Base-by-base conservation (phyloP, 2,329 filamentous ascomycete species). In the Ophiostoma montium region DNA sequence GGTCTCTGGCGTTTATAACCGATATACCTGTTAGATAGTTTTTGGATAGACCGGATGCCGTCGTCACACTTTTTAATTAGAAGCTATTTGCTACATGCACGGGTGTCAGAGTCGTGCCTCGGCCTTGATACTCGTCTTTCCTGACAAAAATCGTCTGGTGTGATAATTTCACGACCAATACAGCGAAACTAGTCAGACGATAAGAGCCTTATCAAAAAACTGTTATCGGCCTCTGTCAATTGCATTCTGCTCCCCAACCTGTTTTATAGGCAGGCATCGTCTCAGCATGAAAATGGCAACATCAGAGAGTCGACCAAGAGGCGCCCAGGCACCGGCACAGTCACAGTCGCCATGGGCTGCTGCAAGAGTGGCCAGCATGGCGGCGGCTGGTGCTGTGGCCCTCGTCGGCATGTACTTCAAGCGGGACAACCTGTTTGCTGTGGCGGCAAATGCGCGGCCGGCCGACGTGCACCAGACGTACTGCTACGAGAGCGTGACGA, bases 401-500 rank as follows among this genome's bases (percentile, higher is more conserved):
- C 44, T 48, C 1, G 36, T 39, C 12, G 49, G 46, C 19, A 16
- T 50, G 23, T 50, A 45, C 23, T 3, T 39, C 2, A n/a, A n/a
- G n/a, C 38, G 48, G 0, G 44, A 33, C 6, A 35, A 33, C n/a
- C 30, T 23, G 18, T 18, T 45, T 7, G 33, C 35, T 19, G 9
- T 43, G 11, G 38, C 8, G 21, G 7, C 21, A 15, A 23, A 27
- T 5, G 3, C 48, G 13, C n/a, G 23, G 10, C 30, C n/a, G 5
- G 13, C 49, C 2, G 15, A 19, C 15, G 1, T 38, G 21, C 11
- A 46, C 8, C 36, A 62, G 49, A 66, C 63, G 1, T 60, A 68
- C 54, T 73, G 70, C 57, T 71, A 71, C 52, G 64, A 63, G 3
- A 63, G 58, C 43, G 32, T 75, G 44, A 66, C 59, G 21, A 72